Percentiles rank a stretch among this genome's conserved stretches.
These are phyloP conservation scores for Lactuca saligna DNA, from an alignment of 129 eudicot genomes.

Conservation along the genomic window DNA sequence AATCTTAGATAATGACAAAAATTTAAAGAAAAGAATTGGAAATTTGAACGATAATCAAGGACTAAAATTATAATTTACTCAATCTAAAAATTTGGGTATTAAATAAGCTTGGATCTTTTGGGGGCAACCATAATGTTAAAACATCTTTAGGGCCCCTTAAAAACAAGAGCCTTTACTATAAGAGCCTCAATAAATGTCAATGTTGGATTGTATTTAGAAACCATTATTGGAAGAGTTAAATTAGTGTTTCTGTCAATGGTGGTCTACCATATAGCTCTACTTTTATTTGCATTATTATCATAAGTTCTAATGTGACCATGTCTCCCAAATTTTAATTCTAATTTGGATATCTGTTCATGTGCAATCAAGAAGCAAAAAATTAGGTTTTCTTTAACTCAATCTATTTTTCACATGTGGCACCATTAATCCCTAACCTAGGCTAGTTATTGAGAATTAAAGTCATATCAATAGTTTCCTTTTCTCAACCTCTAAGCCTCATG, in stretches of 20 bases:
- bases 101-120: constrained; percentile 1
- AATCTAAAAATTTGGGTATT: neutral
- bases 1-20: neutral
- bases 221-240: constrained; percentile 19
- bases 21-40: no score
- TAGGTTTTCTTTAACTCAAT: constrained; percentile 21
- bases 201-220: constrained; percentile 2
- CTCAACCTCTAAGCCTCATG: neutral
- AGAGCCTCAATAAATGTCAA: constrained; percentile 17
- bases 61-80: neutral
- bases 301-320: constrained; percentile 25
- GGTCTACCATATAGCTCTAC: constrained; percentile 20
- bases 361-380: constrained; percentile 16
- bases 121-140: constrained; percentile 7
- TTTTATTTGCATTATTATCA: constrained; percentile 29
- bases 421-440: neutral
- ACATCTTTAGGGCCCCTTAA: constrained; percentile 20
- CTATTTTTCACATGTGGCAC: constrained; percentile 7
- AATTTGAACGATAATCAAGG: neutral
- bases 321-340: constrained; percentile 28
- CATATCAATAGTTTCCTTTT: no score
- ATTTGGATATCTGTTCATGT: constrained; percentile 17
- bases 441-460: neutral
- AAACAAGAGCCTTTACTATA: neutral
- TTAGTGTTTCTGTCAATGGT: constrained; percentile 13